These are phyloP conservation scores for Wickerhamomyces mucosus DNA, from an alignment of 805 yeast species.

Conservation along the genomic window DNA sequence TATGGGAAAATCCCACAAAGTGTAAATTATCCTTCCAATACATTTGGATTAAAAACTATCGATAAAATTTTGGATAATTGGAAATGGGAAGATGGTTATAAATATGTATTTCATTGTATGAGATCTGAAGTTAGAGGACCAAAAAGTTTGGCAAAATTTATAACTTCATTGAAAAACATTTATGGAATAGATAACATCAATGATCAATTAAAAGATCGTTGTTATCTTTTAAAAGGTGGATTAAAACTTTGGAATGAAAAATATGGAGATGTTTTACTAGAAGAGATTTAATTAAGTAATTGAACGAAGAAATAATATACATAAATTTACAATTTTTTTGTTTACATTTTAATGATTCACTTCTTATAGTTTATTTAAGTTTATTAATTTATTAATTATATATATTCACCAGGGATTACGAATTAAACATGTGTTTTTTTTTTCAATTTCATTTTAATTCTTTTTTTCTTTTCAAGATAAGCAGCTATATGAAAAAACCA, in stretches of 20 bases:
- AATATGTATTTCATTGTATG: slow-evolving; percentile 18
- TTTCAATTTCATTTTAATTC: too few relatives aligned
- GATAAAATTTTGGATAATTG: slow-evolving; percentile 1
- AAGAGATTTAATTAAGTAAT: background rate
- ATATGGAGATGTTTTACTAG: slow-evolving; percentile 11
- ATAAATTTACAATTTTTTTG: too few relatives aligned
- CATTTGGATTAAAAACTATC: slow-evolving; percentile 2
- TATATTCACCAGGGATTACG: too few relatives aligned
- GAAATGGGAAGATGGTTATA: slow-evolving; percentile 1
- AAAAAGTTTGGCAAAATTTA: slow-evolving; percentile 6
- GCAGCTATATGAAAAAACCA: too few relatives aligned
- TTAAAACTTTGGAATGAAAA: slow-evolving; percentile 15
- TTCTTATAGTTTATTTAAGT: too few relatives aligned
- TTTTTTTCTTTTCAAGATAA: too few relatives aligned
- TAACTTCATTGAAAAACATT: background rate
- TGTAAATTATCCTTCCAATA: slow-evolving; percentile 8
- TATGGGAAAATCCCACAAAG: slow-evolving; percentile 8
- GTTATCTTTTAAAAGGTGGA: slow-evolving; percentile 15
- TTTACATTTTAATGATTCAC: too few relatives aligned
- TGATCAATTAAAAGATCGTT: background rate
- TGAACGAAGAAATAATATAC: too few relatives aligned
- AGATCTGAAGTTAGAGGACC: slow-evolving; percentile 17
- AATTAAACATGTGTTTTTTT: too few relatives aligned
- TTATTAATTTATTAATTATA: too few relatives aligned
- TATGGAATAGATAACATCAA: background rate